phyloP scores from a whole-genome alignment of 2,329 filamentous ascomycete species.

The Botryosphaeria dothidea region DNA sequence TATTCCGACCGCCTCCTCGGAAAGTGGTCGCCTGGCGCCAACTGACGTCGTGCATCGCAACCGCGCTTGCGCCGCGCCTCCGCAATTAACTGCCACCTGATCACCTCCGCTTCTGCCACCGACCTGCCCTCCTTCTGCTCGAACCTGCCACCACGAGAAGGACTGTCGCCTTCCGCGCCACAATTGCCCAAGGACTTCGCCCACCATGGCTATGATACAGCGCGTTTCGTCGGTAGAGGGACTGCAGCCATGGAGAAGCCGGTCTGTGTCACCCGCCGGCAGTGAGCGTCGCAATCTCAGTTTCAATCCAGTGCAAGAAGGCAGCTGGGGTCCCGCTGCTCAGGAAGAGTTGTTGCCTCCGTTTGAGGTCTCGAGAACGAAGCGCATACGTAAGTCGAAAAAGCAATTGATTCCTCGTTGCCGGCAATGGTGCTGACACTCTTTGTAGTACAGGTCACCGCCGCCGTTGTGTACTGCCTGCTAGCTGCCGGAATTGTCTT shows the following conservation, averaged over 20 bases:
- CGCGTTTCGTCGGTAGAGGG: slow-evolving; percentile 43
- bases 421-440: background rate
- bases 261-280: slow-evolving; percentile 26
- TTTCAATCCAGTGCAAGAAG: slow-evolving; percentile 47
- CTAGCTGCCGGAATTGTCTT: slow-evolving; percentile 46
- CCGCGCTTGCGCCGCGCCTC: background rate
- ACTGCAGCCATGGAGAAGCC: slow-evolving; percentile 41
- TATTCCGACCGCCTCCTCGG: background rate
- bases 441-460: slow-evolving; percentile 64
- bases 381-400: slow-evolving; percentile 50
- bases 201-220: slow-evolving; percentile 40
- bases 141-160: background rate
- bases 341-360: slow-evolving; percentile 48
- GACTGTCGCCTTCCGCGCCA: background rate
- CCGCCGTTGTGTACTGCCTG: slow-evolving; percentile 71
- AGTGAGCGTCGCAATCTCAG: slow-evolving; percentile 47
- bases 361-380: slow-evolving; percentile 57
- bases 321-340: slow-evolving; percentile 44
- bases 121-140: background rate
- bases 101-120: background rate
- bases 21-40: background rate
- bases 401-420: background rate
- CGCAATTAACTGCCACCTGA: background rate
- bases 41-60: slow-evolving; percentile 4
- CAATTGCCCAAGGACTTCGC: background rate